Evolutionary conservation across 148 eudicot genomes (phyloP), one percentile per base, ranked within the genome.

Genomic region (Camellia japonica): DNA sequence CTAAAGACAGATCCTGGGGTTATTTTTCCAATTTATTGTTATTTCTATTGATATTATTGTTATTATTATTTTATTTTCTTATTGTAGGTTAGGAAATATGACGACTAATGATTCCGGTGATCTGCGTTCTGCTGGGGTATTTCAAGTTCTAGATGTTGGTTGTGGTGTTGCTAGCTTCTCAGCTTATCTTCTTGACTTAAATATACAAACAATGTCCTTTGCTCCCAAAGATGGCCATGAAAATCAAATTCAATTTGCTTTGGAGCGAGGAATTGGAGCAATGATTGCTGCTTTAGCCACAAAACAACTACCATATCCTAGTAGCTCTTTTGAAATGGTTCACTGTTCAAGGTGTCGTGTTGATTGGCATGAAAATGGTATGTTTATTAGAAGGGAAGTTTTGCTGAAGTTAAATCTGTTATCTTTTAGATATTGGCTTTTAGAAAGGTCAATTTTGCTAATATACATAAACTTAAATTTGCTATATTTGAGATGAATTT

Each of bases 121-220:
- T 85, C 88, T 96, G 30, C 93, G 81, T 75, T 84, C 93, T 73
- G 94, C 93, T 69, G 99, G 98, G 82, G 91, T 96, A 41, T 86
- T 76, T 88, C 98, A 96, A 86, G 97, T 94, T 80, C 80, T 96
- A 72, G 98, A 96, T 89, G 92, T 96, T 88, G 98, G 97, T 63
- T 96, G 99, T 83, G 98, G 98, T n/a, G 99, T 96, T 78, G 99
- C 99, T 46, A 96, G 98, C 86, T 96, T 94, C 80, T 91, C 94
- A 18, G 99, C 95, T 16, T 96, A 90, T 85, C 95, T 96, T 77
- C 90, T 92, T 78, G 93, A 89, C 2, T 87, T 90, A 58, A 84
- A 90, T 84, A 91, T 96, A 71, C 91, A 91, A 83, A 92, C 99
- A 13, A 89, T 96, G 98, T 96, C 99, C 5, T 92, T 93, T 89